Percentiles rank a stretch among this genome's conserved stretches.
phyloP scores from a whole-genome alignment of 805 yeast genomes.

The Candida nanaspora region DNA sequence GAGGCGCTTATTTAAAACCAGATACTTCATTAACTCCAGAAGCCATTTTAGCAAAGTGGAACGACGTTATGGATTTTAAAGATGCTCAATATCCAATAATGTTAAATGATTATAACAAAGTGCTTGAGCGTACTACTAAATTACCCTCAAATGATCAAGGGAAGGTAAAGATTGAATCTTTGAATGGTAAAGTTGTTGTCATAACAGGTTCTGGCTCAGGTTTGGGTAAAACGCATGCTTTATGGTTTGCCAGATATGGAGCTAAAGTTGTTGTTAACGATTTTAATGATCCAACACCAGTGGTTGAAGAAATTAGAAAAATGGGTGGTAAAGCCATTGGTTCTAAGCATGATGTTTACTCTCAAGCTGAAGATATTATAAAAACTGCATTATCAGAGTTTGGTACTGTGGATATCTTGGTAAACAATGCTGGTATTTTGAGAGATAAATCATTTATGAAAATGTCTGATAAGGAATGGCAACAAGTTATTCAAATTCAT shows the following conservation, averaged over 20 bases:
- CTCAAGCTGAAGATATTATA: constrained; percentile 66
- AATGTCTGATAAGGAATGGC: constrained; percentile 82
- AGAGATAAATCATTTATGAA: constrained; percentile 84
- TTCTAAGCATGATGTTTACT: constrained; percentile 75
- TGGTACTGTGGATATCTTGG: constrained; percentile 78
- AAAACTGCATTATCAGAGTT: constrained; percentile 67
- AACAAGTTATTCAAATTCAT: constrained; percentile 73
- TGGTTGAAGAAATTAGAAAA: constrained; percentile 65
- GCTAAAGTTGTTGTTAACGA: constrained; percentile 95
- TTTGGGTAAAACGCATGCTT: constrained; percentile 85
- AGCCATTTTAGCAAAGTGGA: constrained; percentile 62
- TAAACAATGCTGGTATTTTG: constrained; percentile 93
- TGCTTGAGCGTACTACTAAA: constrained; percentile 44
- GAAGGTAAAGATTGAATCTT: constrained; percentile 39
- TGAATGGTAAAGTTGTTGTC: constrained; percentile 79
- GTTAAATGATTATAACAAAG: constrained; percentile 61
- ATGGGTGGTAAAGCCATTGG: constrained; percentile 73
- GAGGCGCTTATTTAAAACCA: constrained; percentile 79
- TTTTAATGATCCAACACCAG: constrained; percentile 63
- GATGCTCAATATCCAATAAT: constrained; percentile 61
- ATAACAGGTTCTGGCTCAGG: constrained; percentile 97
- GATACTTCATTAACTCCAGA: constrained; percentile 77
- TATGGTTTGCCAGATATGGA: constrained; percentile 80
- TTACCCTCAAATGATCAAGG: constrained; percentile 48
- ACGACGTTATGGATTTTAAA: constrained; percentile 55